These are phyloP conservation scores for Metschnikowia proteae DNA, from an alignment of 805 yeast species.

Conservation along the genomic window DNA sequence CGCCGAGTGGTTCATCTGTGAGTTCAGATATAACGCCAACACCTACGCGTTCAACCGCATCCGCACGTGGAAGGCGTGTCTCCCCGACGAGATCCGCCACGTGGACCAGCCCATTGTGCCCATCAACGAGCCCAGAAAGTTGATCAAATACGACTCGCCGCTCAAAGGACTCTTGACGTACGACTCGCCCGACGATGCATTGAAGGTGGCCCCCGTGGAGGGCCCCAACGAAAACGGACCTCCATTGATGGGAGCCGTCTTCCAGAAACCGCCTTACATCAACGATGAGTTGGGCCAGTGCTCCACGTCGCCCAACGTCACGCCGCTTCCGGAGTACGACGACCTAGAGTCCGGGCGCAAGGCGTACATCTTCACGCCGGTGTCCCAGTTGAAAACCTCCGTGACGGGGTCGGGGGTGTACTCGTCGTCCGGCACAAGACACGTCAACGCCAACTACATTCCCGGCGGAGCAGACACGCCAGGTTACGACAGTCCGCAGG, in stretches of 20 bases:
- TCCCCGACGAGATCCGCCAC: constrained; percentile 90
- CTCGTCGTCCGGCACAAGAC: constrained; percentile 15
- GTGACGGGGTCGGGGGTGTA: constrained; percentile 11
- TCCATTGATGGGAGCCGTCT: constrained; percentile 91
- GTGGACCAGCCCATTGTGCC: constrained; percentile 77
- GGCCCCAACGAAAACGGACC: constrained; percentile 82
- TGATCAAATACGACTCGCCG: constrained; percentile 81
- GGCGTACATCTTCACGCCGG: constrained; percentile 43
- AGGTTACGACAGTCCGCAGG: constrained; percentile 5
- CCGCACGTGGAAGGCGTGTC: constrained; percentile 97
- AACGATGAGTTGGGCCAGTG: constrained; percentile 84
- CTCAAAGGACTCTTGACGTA: constrained; percentile 72
- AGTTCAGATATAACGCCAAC: constrained; percentile 86
- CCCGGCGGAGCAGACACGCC: constrained; percentile 9
- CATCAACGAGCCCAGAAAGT: constrained; percentile 58
- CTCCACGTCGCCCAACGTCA: constrained; percentile 39
- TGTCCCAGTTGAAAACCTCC: constrained; percentile 39
- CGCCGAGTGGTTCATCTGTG: constrained; percentile 89
- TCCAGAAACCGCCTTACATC: constrained; percentile 66
- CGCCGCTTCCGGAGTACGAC: constrained; percentile 37
- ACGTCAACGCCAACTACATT: constrained; percentile 13
- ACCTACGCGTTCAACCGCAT: constrained; percentile 91
- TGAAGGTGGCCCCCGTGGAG: constrained; percentile 76
- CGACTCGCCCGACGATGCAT: constrained; percentile 67
- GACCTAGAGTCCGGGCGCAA: constrained; percentile 33